Base-by-base conservation (phyloP, 805 yeast genomes). In the Candida nitratophila region DNA sequence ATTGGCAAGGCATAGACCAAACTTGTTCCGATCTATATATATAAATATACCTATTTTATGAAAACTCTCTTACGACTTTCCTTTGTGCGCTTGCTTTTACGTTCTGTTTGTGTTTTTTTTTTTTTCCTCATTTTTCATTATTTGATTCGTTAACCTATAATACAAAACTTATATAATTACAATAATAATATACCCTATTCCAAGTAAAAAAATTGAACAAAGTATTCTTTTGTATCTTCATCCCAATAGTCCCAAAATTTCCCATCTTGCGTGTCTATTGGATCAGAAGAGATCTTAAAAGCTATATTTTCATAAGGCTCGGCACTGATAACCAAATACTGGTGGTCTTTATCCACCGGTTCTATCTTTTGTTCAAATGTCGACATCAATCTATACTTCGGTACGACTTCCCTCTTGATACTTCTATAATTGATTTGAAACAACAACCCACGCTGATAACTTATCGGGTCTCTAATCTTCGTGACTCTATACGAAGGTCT, bases 251-350 rank as follows among this genome's bases (percentile, higher is more conserved):
- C 77, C 84, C 89, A 86, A 31, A 77, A 73, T 10, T 65, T 65
- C 15, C 63, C 68, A 19, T 67, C 70, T 7, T 47, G 41, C 40
- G 55, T 47, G 47, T 74, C 79, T 14, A 79, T 67, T 21, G 79
- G 77, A 19, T 57, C 68, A 15, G 78, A 70, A 1, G 95, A 95
- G 12, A 93, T 70, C 46, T 86, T 81, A 45, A 91, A 68, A 1
- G 83, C 85, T 10, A 88, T 69, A 46, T 82, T 87, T 48, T 88
- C 91, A 60, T 87, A 93, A 1, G 97, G 97, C 59, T 88, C 96
- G 3, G 83, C 93, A n/a, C 89, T 81, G 0, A 90, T 64, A 11
- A 90, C 80, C 50, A 93, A 54, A 58, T 81, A 90, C 62, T 85
- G 95, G 61, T 59, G 79, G 10, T 69, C 65, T 29, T 73, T 66